Base-by-base conservation (phyloP, 2,329 filamentous ascomycete species). In the Hypoxylon sp. region DNA sequence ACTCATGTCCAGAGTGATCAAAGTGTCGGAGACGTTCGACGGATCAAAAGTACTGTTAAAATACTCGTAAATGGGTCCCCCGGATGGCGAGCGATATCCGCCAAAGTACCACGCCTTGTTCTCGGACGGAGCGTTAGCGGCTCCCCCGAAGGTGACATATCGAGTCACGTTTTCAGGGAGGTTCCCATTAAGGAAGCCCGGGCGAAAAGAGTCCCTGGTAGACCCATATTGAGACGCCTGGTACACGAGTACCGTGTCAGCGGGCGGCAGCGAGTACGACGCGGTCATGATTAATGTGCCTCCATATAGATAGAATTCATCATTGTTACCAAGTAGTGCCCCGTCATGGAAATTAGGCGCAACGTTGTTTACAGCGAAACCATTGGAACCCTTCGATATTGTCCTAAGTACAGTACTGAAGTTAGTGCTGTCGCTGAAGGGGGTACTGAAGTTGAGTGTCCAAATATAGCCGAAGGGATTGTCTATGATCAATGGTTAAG, bases 51-150 rank as follows among this genome's bases (percentile, higher is more conserved):
- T 80, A 0, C 77, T 74, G 31, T 84, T 81, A 4, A n/a, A 58
- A 5, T 75, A 58, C 9, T 75, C 74, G 62, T 81, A 83, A 47
- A 92, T 85, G 0, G 82, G 79, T 0, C 87, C 88, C 73, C 80
- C 84, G 11, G 78, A 78, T 0, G 82, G 77, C 0, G 87, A 84
- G 13, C 81, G 85, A 77, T 91, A 80, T 0, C 91, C 91, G 0
- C 88, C 87, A 70, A 93, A 92, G 72, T 93, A 93, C 82, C 88
- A 93, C 0, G 89, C 90, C 71, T 89, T 84, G 69, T 92, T 90
- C 77, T 93, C 91, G 0, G 90, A 92, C 0, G 91, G 90, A 0
- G 87, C 88, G 47, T 83, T 92, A 10, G 84, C 89, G 0, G 84
- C 86, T 1, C 86, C 91, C 17, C 91, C 91, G 70, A 86, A 88